Percentiles rank a stretch among this genome's conserved stretches.
Evolutionary conservation across 371 early-diverging fungal species (phyloP).

Genomic region (Rhizopus microsporus): DNA sequence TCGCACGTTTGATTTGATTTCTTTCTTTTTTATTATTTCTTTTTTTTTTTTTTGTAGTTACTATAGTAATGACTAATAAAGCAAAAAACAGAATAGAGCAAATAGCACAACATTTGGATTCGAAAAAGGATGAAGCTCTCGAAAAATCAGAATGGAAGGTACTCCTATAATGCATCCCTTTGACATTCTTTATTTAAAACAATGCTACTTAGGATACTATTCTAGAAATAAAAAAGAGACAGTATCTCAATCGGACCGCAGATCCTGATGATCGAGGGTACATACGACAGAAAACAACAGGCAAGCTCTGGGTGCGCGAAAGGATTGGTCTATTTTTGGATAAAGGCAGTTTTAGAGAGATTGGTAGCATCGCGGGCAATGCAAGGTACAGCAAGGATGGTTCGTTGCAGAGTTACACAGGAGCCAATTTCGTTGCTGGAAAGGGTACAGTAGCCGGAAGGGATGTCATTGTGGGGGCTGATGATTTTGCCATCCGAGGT

Average conservation of each 20-base stretch:
- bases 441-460: constrained; percentile 31
- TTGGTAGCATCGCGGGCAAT: constrained; percentile 44
- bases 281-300: constrained; percentile 43
- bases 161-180: not conserved
- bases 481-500: constrained; percentile 50
- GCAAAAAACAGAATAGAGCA: constrained; percentile 22
- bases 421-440: constrained; percentile 48
- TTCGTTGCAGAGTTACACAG: constrained; percentile 23
- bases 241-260: constrained; percentile 30
- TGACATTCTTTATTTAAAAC: not conserved
- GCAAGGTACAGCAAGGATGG: constrained; percentile 40
- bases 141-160: constrained; percentile 55
- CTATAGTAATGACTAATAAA: constrained; percentile 5
- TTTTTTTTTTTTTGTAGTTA: not conserved
- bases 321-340: constrained; percentile 44
- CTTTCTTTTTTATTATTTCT: constrained; percentile 4
- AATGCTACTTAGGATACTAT: constrained; percentile 28
- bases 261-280: constrained; percentile 39
- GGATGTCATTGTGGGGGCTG: constrained; percentile 44
- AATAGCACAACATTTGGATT: constrained; percentile 30
- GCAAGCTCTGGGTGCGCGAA: constrained; percentile 49
- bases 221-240: constrained; percentile 31
- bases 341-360: constrained; percentile 30
- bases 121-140: constrained; percentile 32
- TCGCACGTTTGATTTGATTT: constrained; percentile 1